Base-by-base conservation (phyloP, 2,329 filamentous ascomycete species). In the Epichloe glyceriae region DNA sequence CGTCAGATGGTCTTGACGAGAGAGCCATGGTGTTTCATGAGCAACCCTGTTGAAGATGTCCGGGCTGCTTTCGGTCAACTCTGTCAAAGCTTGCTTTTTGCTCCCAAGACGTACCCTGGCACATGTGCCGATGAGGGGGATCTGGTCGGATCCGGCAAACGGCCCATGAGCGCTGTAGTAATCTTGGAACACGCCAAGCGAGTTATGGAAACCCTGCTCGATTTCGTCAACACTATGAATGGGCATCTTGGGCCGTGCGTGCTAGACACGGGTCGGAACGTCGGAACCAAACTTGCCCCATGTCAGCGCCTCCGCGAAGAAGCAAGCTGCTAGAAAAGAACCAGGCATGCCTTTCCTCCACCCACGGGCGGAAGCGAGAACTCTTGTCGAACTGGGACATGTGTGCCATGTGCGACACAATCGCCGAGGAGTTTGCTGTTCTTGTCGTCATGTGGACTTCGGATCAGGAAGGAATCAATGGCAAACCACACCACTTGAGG, bases 141-240 rank as follows among this genome's bases (percentile, higher is more conserved):
- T 22, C 22, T 6, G 22, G 22, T 22, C 20, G 20, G 20, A 22
- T 22, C 20, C 20, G 3, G 67, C 65, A 50, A 86, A 86, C 1
- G 78, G 75, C 4, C 72, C 71, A 52, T 82, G 72, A 1, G 70
- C 74, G 37, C 71, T 75, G 62, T 87, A 87, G 63, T 85, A 83
- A 48, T 82, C 74, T 57, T 86, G 82, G 59, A 88, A 86, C 22
- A 88, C 73, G 42, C 83, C 84, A 61, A 82, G 88, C 0, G 80
- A 74, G 51, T 82, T 82, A 81, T 0, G 81, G 78, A 51, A 86
- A 85, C 2, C 82, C 82, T 85, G 26, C 22, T 22, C 22, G 22
- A 22, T 22, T 22, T 22, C 22, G 5, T 22, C 22, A 7, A 22
- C 22, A 22, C 22, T 6, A 22, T 22, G 22, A 7, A 22, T 7